Percentiles rank a stretch among this genome's conserved stretches.
These are phyloP conservation scores for Hortiboletus campestris DNA, from an alignment of 768 basidiomycete species.

Conservation along the genomic window DNA sequence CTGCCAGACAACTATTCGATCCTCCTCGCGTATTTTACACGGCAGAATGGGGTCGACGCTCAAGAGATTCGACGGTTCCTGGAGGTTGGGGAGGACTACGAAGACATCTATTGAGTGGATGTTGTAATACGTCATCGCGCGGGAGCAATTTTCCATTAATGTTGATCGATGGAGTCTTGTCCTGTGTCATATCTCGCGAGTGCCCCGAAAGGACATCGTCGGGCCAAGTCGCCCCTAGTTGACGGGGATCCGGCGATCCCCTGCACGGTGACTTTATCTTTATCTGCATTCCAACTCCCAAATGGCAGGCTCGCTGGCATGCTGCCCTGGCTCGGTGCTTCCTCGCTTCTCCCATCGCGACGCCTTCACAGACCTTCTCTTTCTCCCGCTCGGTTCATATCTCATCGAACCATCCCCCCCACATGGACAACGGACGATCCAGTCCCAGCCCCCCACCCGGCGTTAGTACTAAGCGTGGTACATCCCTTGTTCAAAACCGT, in stretches of 20 bases:
- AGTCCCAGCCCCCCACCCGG: neutral
- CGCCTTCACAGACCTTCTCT: neutral
- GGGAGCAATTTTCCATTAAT: constrained; percentile 8
- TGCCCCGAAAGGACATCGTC: constrained; percentile 23
- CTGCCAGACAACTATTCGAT: constrained; percentile 66
- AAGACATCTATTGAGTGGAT: constrained; percentile 54
- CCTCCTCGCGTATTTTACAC: constrained; percentile 61
- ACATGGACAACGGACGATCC: neutral
- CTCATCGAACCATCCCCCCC: constrained; percentile 1
- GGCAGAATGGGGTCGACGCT: constrained; percentile 55
- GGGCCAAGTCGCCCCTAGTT: constrained; percentile 16
- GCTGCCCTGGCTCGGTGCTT: neutral
- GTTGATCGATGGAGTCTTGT: neutral
- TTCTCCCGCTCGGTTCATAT: neutral
- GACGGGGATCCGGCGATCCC: constrained; percentile 12
- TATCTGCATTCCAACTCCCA: constrained; percentile 21
- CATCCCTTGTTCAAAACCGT: neutral
- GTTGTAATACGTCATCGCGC: constrained; percentile 16
- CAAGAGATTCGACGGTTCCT: constrained; percentile 67
- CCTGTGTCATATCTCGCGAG: constrained; percentile 4
- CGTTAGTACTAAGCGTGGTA: neutral
- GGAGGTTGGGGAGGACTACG: constrained; percentile 70
- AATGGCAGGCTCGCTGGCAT: constrained; percentile 7
- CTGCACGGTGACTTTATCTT: neutral
- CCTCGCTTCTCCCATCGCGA: constrained; percentile 4